phyloP scores from a whole-genome alignment of 1,139 yeast species.

The Yamadazyma jaroonii region DNA sequence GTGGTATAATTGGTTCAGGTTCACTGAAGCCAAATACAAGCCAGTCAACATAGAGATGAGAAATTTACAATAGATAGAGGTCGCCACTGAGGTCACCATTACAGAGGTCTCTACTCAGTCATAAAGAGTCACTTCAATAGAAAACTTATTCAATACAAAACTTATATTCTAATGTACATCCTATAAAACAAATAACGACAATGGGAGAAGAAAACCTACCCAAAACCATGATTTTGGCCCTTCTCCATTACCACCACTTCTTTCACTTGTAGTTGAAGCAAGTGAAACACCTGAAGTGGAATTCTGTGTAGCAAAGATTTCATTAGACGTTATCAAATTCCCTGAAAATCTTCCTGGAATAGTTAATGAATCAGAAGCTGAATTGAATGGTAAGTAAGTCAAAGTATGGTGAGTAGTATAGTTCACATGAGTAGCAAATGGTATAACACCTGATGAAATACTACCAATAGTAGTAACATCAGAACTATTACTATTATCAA shows the following conservation, averaged over 20 bases:
- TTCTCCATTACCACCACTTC: not conserved
- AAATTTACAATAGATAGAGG: slow-evolving; percentile 9
- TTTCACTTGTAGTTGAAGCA: not conserved
- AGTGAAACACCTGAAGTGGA: slow-evolving; percentile 3
- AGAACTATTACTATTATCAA: slow-evolving; percentile 1
- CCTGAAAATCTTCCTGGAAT: slow-evolving; percentile 39
- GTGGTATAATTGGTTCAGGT: slow-evolving; percentile 74
- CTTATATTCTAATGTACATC: not conserved
- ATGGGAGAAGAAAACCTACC: slow-evolving; percentile 2
- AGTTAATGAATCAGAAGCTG: slow-evolving; percentile 16
- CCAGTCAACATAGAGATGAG: slow-evolving; percentile 12
- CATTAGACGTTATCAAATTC: slow-evolving; percentile 29
- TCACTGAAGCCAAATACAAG: slow-evolving; percentile 19
- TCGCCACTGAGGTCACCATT: too few species aligned
- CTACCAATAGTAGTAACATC: slow-evolving; percentile 22
- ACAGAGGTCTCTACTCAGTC: too few species aligned
- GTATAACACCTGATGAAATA: slow-evolving; percentile 33
- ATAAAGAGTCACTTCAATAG: too few species aligned
- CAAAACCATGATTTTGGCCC: slow-evolving; percentile 1
- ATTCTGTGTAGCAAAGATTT: slow-evolving; percentile 23
- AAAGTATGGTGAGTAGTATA: slow-evolving; percentile 17
- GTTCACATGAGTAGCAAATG: slow-evolving; percentile 31
- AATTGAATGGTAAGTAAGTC: slow-evolving; percentile 17
- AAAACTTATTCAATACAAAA: too few species aligned
- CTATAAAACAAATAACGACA: slow-evolving; percentile 1